phyloP scores from a whole-genome alignment of 192 early-diverging fungal species.

The Linnemannia elongata region DNA sequence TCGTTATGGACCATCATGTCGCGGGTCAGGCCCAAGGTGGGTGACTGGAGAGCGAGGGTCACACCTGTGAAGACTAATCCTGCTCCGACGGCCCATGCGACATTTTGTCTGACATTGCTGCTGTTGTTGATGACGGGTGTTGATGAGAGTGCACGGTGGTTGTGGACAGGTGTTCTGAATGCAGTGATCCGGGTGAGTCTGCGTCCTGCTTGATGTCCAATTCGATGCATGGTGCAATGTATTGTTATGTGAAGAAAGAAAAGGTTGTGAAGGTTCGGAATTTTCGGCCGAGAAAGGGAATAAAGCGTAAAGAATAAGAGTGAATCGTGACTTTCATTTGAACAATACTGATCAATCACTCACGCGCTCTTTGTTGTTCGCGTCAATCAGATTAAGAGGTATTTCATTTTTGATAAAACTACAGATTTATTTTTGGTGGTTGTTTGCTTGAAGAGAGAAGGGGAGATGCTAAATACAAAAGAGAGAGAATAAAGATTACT shows the following conservation, averaged over 20 bases:
- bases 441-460: neutral
- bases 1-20: constrained; percentile 21
- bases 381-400: no score
- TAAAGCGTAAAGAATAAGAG: neutral
- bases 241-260: neutral
- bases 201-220: constrained; percentile 12
- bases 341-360: no score
- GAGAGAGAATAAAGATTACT: constrained; percentile 10
- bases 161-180: neutral
- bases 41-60: constrained; percentile 38
- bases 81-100: constrained; percentile 35
- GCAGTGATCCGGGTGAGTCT: neutral
- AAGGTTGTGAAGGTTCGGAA: neutral
- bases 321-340: no score
- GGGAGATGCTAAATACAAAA: neutral
- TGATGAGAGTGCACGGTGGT: constrained; percentile 11
- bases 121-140: neutral
- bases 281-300: neutral
- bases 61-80: constrained; percentile 44
- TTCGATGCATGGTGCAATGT: constrained; percentile 25
- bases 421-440: neutral
- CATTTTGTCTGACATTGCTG: constrained; percentile 14
- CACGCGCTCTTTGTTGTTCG: no score
- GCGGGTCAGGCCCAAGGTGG: constrained; percentile 19
- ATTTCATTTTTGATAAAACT: neutral